Evolutionary conservation across 768 basidiomycete species (phyloP).

Genomic region (Tylopilus rubrobrunneus): DNA sequence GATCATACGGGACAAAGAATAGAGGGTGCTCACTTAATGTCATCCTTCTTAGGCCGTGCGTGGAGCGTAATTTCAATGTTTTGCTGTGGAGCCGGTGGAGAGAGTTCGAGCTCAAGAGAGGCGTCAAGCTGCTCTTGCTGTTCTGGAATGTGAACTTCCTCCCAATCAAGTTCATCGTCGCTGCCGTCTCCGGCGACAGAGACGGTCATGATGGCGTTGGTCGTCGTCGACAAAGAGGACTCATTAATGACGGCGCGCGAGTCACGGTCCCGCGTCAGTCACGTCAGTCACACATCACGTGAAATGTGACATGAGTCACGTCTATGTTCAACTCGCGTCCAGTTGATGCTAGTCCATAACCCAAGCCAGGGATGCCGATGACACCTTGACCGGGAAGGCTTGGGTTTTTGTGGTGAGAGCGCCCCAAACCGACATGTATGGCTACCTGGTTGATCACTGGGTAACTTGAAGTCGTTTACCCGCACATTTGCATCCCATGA

Average conservation of each 20-base stretch:
- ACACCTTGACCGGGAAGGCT: too few relatives aligned
- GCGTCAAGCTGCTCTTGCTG: conserved; percentile 14
- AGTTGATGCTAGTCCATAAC: too few relatives aligned
- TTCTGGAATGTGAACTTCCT: conserved; percentile 63
- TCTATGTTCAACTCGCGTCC: too few relatives aligned
- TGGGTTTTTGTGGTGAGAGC: too few relatives aligned
- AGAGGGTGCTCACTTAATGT: conserved; percentile 43
- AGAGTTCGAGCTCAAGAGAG: conserved; percentile 23
- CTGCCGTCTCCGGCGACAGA: conserved; percentile 29
- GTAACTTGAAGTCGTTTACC: too few relatives aligned
- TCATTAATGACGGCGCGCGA: conserved; percentile 8
- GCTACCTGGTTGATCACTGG: too few relatives aligned
- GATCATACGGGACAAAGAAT: background rate
- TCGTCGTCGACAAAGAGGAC: conserved; percentile 6
- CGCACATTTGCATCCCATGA: too few relatives aligned
- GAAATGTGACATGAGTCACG: background rate
- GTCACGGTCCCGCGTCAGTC: conserved; percentile 21
- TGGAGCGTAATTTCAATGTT: conserved; percentile 74
- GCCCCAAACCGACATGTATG: too few relatives aligned
- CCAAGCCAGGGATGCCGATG: too few relatives aligned
- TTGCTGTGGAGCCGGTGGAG: conserved; percentile 35
- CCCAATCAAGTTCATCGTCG: conserved; percentile 78
- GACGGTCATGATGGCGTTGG: conserved; percentile 12
- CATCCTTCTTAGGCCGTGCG: conserved; percentile 36
- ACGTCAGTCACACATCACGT: conserved; percentile 19